Evolutionary conservation across 2,329 filamentous ascomycete genomes (phyloP).

Genomic region (Diaporthe sp.): DNA sequence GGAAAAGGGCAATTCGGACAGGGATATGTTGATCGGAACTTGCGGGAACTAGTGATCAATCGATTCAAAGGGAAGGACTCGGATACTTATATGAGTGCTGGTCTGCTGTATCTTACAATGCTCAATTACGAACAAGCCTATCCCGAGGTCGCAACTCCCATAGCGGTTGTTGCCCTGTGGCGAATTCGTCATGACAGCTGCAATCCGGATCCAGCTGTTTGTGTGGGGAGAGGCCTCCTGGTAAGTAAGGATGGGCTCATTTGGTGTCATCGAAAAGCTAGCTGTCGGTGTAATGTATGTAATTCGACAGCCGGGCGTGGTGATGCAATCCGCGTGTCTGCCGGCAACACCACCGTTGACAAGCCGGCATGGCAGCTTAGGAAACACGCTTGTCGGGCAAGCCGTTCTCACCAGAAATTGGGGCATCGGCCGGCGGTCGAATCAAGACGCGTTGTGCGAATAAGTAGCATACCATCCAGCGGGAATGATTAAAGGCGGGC

Average conservation of each 20-base stretch:
- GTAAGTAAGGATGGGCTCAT: neutral
- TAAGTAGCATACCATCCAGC: neutral
- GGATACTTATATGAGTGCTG: neutral
- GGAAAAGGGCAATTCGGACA: neutral
- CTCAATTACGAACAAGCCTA: neutral
- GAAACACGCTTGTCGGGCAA: neutral
- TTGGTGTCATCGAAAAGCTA: neutral
- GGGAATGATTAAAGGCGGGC: neutral
- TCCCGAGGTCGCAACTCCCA: neutral
- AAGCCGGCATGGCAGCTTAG: neutral
- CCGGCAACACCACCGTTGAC: neutral
- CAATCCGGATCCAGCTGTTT: neutral
- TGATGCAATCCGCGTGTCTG: neutral
- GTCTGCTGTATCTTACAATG: neutral
- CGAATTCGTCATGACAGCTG: neutral
- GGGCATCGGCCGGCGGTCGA: neutral
- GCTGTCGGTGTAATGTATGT: neutral
- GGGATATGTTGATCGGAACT: neutral
- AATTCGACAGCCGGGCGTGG: neutral
- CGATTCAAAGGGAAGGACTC: neutral
- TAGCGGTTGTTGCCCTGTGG: neutral
- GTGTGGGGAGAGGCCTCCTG: neutral
- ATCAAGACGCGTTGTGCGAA: neutral
- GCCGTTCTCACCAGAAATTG: neutral
- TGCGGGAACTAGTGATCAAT: neutral